Evolutionary conservation across 2,329 filamentous ascomycete genomes (phyloP), one percentile per base, ranked within the genome.

Genomic region (Teratosphaeria epicoccoides): DNA sequence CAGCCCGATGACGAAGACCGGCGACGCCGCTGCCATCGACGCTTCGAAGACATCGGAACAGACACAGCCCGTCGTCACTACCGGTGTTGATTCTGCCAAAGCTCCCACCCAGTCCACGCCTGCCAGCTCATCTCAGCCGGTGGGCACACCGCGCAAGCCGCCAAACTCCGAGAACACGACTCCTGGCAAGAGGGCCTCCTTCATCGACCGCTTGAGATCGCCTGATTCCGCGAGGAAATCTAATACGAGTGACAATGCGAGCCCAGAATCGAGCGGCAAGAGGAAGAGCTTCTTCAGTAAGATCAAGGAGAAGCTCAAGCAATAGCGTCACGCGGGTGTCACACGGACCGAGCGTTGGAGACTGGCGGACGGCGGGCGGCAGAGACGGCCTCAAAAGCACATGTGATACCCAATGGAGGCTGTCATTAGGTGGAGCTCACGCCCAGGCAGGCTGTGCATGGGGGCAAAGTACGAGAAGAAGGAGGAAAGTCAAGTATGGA

Each of bases 271-370:
- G n/a, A 58, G 60, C 20, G 59, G 59, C 54, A 72, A 72, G 64
- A 74, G 73, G 68, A 68, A 73, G 61, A 68, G 68, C 50, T 67
- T 76, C 61, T 75, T 76, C 54, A 70, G 70, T 57, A 73, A 70
- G 65, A 56, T 76, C 55, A 75, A 75, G 70, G 72, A 74, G 52
- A 74, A 73, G 68, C 63, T 76, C 55, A 63, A 61, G 51, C 48
- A 51, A 17, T 40, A 40, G 33, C 33, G 33, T 20, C n/a, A 20
- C 10, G 6, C 9, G 14, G n/a, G 9, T 20, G 17, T 17, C n/a
- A 17, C 33, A 17, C 33, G 33, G n/a, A 20, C n/a, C 14, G 33
- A 20, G 6, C 7, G 26, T 7, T 28, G 33, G 33, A 40, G 33
- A 40, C 33, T 40, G n/a, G n/a, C n/a, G n/a, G n/a, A n/a, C n/a